Base-by-base conservation (phyloP, 805 yeast species). In the Dipodascopsis uninucleata region DNA sequence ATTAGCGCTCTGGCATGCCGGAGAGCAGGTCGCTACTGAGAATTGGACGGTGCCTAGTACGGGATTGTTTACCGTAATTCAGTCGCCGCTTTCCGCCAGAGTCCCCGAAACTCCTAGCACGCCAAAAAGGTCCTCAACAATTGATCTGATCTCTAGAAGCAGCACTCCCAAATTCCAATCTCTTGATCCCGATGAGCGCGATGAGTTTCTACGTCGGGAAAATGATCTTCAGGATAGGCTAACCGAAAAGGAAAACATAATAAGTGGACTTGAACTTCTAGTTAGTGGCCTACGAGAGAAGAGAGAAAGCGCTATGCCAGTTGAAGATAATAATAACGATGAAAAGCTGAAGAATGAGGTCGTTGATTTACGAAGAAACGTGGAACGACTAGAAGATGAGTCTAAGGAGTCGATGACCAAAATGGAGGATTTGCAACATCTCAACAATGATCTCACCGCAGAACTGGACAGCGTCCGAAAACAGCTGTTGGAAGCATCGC, bases 1-100 rank as follows among this genome's bases (percentile, higher is more conserved):
- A 50, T 53, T 74, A 18, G 41, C 50, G 3, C 52, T 42, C 28
- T 67, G 72, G 71, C 51, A 73, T 41, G 35, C 49, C 14, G 72
- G 74, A 17, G 56, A 50, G 5, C 39, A 46, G 1, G 63, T 61
- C 2, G 53, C 64, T 3, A 40, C 56, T 16, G 41, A 50, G 4
- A 49, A 47, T 10, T 64, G 69, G 64, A 58, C 57, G 3, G 41
- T 33, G 12, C 12, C 49, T 10, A 45, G 29, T 12, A 14, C 28
- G 29, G 5, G 18, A 12, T 34, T 39, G 16, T 25, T 9, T 26
- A 10, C 20, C n/a, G 9, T n/a, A 36, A 2, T 9, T 14, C 16
- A 9, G 26, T 12, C 16, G 29, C 37, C 31, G 24, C 53, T 5
- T 28, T 41, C 8, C 10, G 34, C 29, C 14, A 31, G 32, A 14